These are phyloP conservation scores for Gymnopilus dilepis DNA, from an alignment of 768 basidiomycete genomes.

Conservation along the genomic window DNA sequence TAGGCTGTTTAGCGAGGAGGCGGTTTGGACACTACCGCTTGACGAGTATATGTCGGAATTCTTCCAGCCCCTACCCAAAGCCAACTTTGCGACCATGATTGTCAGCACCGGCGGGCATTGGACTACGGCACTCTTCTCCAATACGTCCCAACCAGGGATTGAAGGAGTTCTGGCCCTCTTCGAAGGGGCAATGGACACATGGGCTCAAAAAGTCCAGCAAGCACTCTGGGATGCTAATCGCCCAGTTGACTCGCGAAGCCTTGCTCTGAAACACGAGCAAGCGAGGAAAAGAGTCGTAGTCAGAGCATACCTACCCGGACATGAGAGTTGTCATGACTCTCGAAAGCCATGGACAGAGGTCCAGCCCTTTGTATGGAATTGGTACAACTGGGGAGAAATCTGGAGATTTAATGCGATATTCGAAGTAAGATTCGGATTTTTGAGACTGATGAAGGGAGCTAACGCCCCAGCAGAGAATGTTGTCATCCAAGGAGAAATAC, in stretches of 20 bases:
- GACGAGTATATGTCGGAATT: slow-evolving; percentile 58
- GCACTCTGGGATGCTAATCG: slow-evolving; percentile 31
- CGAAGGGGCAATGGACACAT: slow-evolving; percentile 56
- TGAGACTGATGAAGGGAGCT: background rate
- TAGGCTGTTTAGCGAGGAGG: slow-evolving; percentile 60
- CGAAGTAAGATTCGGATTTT: slow-evolving; percentile 45
- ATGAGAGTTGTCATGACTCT: slow-evolving; percentile 64
- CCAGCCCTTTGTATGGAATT: slow-evolving; percentile 47
- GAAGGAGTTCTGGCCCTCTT: slow-evolving; percentile 62
- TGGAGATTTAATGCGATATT: slow-evolving; percentile 61
- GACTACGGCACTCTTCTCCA: slow-evolving; percentile 60
- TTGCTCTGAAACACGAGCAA: slow-evolving; percentile 19
- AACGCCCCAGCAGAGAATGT: slow-evolving; percentile 38
- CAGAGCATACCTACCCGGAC: slow-evolving; percentile 66
- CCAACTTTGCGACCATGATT: slow-evolving; percentile 64
- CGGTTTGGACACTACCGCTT: slow-evolving; percentile 57
- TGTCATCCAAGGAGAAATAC: slow-evolving; percentile 43
- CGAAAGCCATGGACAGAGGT: slow-evolving; percentile 52
- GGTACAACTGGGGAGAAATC: slow-evolving; percentile 74
- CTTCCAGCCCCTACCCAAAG: slow-evolving; percentile 49
- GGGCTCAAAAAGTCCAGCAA: slow-evolving; percentile 57
- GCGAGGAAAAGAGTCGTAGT: slow-evolving; percentile 50
- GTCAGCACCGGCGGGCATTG: slow-evolving; percentile 73
- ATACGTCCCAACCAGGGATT: slow-evolving; percentile 48
- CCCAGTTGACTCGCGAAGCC: background rate